Base-by-base conservation (phyloP, 345 rosid species). In the Gossypium stocksii region DNA sequence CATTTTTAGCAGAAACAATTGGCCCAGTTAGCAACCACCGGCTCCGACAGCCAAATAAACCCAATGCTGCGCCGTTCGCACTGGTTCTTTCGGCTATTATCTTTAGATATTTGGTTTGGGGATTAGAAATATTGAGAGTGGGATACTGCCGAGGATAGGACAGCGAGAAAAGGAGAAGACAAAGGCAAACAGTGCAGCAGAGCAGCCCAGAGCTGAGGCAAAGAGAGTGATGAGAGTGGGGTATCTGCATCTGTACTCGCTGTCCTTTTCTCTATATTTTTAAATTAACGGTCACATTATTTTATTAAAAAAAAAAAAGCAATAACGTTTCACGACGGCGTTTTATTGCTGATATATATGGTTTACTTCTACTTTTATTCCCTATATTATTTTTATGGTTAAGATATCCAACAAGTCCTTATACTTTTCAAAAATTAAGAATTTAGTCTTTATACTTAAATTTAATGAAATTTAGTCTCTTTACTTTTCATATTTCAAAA, bases 211-310 rank as follows among this genome's bases (percentile, higher is more conserved):
- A 25, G 14, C 27, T 13, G 54, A 51, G 75, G 45, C 52, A 41
- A 13, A 72, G 60, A 34, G 56, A 2, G 38, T 17, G 77, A 48
- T 34, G 85, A 72, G 87, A 74, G 80, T 82, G 52, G 48, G 23
- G 25, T 0, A 29, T 57, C 10, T 2, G 46, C 8, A 1, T 15
- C n/a, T 0, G 29, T 73, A 85, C 91, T 83, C 87, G 86, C 90
- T 15, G 80, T 80, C 82, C 66, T 83, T 77, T 14, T 70, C 45
- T 23, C 15, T 41, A 1, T 7, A 22, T 57, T 15, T 70, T 65
- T 59, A 68, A 73, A 65, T 63, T 59, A 93, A 89, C 98, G 98
- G 98, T 88, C 93, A 88, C 91, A 82, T 87, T 20, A 57, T 56
- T 87, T 83, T 80, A 82, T 79, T 12, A 2, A 51, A 10, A 19